Percentiles rank a stretch among this genome's conserved stretches.
phyloP scores from a whole-genome alignment of 108 stramenopile species.

The Cyclotella cryptica region DNA sequence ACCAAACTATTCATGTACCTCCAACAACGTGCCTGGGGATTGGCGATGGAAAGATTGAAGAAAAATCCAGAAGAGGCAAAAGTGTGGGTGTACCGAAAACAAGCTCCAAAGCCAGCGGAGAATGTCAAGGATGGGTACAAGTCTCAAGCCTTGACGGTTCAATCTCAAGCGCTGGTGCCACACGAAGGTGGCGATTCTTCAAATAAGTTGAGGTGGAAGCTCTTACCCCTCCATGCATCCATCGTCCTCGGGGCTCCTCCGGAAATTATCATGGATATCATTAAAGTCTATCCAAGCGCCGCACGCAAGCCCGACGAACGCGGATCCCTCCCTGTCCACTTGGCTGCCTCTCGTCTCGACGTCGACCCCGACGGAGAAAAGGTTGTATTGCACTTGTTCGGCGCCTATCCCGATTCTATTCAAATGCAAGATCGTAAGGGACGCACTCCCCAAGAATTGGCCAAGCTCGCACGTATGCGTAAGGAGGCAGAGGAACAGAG shows the following conservation, averaged over 20 bases:
- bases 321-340: constrained; percentile 51
- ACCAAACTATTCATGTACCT: constrained; percentile 50
- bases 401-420: constrained; percentile 44
- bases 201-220: constrained; percentile 48
- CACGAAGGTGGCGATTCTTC: constrained; percentile 19
- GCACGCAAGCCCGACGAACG: constrained; percentile 44
- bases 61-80: constrained; percentile 41
- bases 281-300: constrained; percentile 42
- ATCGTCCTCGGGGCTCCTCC: constrained; percentile 52
- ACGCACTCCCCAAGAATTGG: constrained; percentile 47
- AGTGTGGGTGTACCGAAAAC: constrained; percentile 46
- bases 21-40: constrained; percentile 45
- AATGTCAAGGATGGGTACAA: constrained; percentile 36
- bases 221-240: constrained; percentile 55
- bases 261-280: constrained; percentile 42
- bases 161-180: constrained; percentile 18
- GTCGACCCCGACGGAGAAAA: constrained; percentile 55
- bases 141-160: constrained; percentile 22
- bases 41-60: constrained; percentile 35
- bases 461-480: constrained; percentile 45
- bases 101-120: constrained; percentile 18
- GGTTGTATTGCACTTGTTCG: constrained; percentile 49
- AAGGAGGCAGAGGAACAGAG: constrained; percentile 49
- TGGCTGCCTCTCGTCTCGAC: constrained; percentile 53
- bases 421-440: constrained; percentile 53